phyloP scores from a whole-genome alignment of 1,284 basidiomycete genomes.

The Inonotus hispidus region DNA sequence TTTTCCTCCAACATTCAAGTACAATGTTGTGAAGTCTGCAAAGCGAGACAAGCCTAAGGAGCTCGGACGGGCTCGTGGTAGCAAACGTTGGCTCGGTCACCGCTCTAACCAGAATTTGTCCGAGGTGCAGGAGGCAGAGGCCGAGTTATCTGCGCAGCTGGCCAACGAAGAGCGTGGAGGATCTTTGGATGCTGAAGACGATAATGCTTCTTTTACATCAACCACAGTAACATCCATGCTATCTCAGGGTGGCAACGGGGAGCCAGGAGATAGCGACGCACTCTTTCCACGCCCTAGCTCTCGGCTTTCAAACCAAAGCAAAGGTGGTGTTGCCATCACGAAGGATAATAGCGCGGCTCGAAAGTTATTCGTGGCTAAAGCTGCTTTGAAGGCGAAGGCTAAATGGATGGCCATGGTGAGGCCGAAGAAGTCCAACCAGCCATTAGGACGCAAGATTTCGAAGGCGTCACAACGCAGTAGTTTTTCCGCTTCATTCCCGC shows the following conservation, averaged over 20 bases:
- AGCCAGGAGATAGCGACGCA: constrained; percentile 8
- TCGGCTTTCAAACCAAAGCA: constrained; percentile 20
- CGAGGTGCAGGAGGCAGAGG: constrained; percentile 14
- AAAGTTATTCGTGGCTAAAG: constrained; percentile 38
- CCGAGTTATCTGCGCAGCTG: neutral
- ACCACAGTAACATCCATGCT: constrained; percentile 7
- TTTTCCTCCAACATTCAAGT: constrained; percentile 84
- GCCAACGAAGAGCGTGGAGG: neutral
- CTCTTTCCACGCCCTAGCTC: constrained; percentile 22
- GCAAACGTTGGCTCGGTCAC: constrained; percentile 48
- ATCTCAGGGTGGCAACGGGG: neutral
- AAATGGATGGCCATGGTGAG: constrained; percentile 52
- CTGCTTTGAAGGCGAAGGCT: constrained; percentile 53
- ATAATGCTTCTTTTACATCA: constrained; percentile 13
- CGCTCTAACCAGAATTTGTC: constrained; percentile 19
- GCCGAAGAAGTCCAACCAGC: constrained; percentile 21
- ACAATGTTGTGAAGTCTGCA: constrained; percentile 59
- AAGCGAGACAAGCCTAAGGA: constrained; percentile 44
- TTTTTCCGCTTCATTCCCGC: constrained; percentile 7
- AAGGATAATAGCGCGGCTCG: constrained; percentile 26
- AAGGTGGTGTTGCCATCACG: neutral
- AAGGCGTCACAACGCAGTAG: neutral
- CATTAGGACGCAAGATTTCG: neutral
- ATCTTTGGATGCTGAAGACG: constrained; percentile 11
- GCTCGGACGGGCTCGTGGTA: constrained; percentile 44